Conservation (phyloP, 352 stramenopile species). For the Globisporangium parvum region DNA sequence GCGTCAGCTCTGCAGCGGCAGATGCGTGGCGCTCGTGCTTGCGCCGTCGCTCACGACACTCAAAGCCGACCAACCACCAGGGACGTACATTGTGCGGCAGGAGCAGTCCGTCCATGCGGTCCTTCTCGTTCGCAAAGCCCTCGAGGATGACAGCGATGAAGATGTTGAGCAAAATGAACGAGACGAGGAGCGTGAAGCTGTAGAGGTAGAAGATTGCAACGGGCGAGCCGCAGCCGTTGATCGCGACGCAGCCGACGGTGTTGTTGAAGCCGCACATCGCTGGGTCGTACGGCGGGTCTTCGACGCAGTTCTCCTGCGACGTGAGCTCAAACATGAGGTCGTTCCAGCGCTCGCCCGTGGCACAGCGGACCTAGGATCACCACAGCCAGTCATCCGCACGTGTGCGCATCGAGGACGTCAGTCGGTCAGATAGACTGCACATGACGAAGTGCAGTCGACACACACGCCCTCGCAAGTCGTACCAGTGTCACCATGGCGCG, state of each 20-base stretch:
- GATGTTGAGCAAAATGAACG: conserved; percentile 88
- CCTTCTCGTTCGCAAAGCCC: conserved; percentile 78
- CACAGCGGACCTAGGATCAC: conserved; percentile 69
- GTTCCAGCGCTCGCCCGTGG: conserved; percentile 92
- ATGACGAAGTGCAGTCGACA: too few species aligned
- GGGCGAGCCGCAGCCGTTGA: conserved; percentile 66
- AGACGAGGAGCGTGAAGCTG: conserved; percentile 85
- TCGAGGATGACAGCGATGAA: conserved; percentile 91
- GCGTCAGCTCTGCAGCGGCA: background rate
- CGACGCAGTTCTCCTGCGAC: conserved; percentile 31
- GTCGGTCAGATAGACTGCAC: too few species aligned
- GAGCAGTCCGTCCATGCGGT: conserved; percentile 51
- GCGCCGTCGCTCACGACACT: too few species aligned
- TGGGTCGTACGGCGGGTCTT: conserved; percentile 42
- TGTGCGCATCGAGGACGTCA: conserved; percentile 3
- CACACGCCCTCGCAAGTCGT: conserved; percentile 5
- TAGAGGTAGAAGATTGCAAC: conserved; percentile 80
- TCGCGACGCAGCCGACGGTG: conserved; percentile 30
- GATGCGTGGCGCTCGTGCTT: background rate
- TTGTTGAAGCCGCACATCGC: conserved; percentile 58
- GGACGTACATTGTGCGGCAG: conserved; percentile 46
- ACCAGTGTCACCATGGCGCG: conserved; percentile 62
- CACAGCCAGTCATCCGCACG: conserved; percentile 13
- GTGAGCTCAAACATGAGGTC: conserved; percentile 87
- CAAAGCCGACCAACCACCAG: background rate